These are phyloP conservation scores for Arthrobotrys pseudoclavata DNA, from an alignment of 2,329 filamentous ascomycete species.

Conservation along the genomic window DNA sequence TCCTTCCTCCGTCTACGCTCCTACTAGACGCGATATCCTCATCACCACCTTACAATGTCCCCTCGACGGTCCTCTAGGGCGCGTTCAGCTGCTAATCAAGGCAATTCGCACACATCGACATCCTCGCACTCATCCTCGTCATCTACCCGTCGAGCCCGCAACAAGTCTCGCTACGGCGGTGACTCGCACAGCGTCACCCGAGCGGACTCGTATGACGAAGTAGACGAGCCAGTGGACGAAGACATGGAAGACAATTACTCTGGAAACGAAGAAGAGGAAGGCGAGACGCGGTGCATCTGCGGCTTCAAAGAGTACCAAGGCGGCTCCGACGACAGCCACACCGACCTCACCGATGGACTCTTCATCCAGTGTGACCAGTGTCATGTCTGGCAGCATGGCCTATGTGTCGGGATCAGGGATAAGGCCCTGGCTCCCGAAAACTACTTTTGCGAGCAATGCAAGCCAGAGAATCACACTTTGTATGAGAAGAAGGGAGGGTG, in stretches of 20 bases:
- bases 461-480: constrained; percentile 78
- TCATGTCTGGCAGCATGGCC: constrained; percentile 98
- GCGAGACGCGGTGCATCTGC: constrained; percentile 95
- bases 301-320: constrained; percentile 95
- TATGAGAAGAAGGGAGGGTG: constrained; percentile 86
- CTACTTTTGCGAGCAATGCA: constrained; percentile 96
- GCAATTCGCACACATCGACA: constrained; percentile 73
- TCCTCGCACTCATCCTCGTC: constrained; percentile 77
- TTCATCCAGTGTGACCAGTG: constrained; percentile 98
- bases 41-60: constrained; percentile 70
- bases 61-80: constrained; percentile 93
- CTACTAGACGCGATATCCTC: constrained; percentile 69
- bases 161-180: constrained; percentile 62
- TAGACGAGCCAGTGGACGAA: constrained; percentile 67
- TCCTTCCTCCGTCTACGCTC: constrained; percentile 63
- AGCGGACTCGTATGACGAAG: constrained; percentile 67
- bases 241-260: constrained; percentile 70
- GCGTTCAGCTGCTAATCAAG: constrained; percentile 78
- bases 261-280: constrained; percentile 80
- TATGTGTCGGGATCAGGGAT: constrained; percentile 96
- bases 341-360: constrained; percentile 90
- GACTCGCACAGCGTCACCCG: constrained; percentile 71
- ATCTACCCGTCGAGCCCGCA: constrained; percentile 74
- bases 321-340: constrained; percentile 73
- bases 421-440: constrained; percentile 93